These are phyloP conservation scores for Teratosphaeria destructans DNA, from an alignment of 2,329 filamentous ascomycete genomes.

Conservation along the genomic window DNA sequence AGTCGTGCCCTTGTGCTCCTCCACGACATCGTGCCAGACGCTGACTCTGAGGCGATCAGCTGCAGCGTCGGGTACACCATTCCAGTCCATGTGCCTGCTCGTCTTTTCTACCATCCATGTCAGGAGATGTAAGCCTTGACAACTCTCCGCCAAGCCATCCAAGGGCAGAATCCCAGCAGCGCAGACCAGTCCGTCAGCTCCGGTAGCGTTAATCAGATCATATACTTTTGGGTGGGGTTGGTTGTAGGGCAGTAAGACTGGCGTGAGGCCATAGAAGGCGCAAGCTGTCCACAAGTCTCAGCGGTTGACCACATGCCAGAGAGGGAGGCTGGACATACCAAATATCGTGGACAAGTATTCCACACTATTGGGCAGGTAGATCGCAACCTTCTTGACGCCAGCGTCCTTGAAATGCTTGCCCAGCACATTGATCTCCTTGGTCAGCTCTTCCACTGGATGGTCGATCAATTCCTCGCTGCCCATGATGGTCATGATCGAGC, in stretches of 20 bases:
- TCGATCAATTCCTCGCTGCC: slow-evolving; percentile 66
- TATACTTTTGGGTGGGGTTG: slow-evolving; percentile 58
- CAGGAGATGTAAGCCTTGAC: slow-evolving; percentile 62
- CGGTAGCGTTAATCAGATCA: slow-evolving; percentile 60
- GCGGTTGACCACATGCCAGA: slow-evolving; percentile 4
- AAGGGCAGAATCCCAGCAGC: slow-evolving; percentile 81
- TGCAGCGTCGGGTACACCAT: slow-evolving; percentile 68
- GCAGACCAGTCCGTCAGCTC: slow-evolving; percentile 73
- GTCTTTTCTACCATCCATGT: slow-evolving; percentile 91
- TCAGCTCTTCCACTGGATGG: slow-evolving; percentile 60
- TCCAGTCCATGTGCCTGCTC: slow-evolving; percentile 91
- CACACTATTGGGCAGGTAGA: slow-evolving; percentile 87
- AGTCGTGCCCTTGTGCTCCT: slow-evolving; percentile 51
- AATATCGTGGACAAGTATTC: slow-evolving; percentile 78
- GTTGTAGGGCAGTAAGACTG: slow-evolving; percentile 77
- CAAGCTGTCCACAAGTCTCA: slow-evolving; percentile 46
- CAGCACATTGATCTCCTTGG: slow-evolving; percentile 76
- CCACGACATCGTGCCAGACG: slow-evolving; percentile 87
- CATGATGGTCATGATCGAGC: slow-evolving; percentile 66
- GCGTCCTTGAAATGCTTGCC: slow-evolving; percentile 60
- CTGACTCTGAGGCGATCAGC: slow-evolving; percentile 66
- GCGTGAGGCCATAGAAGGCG: slow-evolving; percentile 77
- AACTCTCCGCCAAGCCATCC: slow-evolving; percentile 57
- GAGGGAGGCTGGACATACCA: slow-evolving; percentile 28
- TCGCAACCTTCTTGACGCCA: slow-evolving; percentile 62